phyloP scores from a whole-genome alignment of 345 rosid genomes.

The Citrus medica region DNA sequence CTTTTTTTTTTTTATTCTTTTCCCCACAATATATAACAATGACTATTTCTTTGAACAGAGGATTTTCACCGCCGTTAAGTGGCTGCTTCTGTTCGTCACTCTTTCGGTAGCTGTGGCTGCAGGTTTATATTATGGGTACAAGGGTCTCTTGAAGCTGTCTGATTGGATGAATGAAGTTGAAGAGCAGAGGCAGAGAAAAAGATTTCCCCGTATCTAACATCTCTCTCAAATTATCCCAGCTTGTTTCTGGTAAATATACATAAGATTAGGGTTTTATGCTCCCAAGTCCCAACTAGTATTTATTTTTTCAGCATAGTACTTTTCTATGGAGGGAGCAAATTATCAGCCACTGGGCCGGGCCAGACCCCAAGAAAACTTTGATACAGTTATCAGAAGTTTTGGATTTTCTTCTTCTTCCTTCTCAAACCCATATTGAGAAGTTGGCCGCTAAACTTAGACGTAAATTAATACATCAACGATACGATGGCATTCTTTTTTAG shows the following conservation, averaged over 20 bases:
- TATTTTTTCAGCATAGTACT: background rate
- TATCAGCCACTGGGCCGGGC: background rate
- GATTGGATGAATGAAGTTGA: constrained; percentile 93
- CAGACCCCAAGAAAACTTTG: background rate
- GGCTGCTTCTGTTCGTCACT: constrained; percentile 40
- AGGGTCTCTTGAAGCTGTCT: constrained; percentile 66
- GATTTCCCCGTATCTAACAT: constrained; percentile 31
- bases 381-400: background rate
- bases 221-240: background rate
- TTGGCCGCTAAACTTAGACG: background rate
- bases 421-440: background rate
- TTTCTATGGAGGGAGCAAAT: background rate
- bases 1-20: background rate
- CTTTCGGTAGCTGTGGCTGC: constrained; percentile 31
- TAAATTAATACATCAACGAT: too few species aligned
- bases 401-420: background rate
- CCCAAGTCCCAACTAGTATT: background rate
- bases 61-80: constrained; percentile 34
- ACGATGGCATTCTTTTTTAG: too few species aligned
- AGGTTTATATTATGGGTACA: constrained; percentile 64
- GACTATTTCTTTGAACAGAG: constrained; percentile 40
- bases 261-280: background rate
- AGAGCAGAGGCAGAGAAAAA: constrained; percentile 47
- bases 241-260: too few species aligned
- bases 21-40: background rate